Evolutionary conservation across 208 protist genomes (phyloP).

Genomic region (Wallacemonas rigidus): DNA sequence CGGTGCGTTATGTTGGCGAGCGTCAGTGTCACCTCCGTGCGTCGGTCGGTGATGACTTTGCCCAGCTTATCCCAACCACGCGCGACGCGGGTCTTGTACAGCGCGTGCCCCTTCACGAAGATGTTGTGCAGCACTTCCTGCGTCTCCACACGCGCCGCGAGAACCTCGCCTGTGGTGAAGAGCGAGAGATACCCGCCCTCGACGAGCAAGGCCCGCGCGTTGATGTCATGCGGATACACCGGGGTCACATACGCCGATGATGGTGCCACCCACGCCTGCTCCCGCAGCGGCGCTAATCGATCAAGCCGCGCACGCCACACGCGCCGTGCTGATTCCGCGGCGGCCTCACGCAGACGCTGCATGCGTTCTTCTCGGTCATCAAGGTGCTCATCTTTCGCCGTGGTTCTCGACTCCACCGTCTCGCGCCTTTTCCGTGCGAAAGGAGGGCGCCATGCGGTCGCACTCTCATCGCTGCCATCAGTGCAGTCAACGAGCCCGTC

Average conservation of each 20-base stretch:
- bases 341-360: background rate
- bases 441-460: background rate
- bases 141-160: constrained; percentile 28
- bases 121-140: constrained; percentile 32
- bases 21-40: constrained; percentile 21
- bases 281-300: background rate
- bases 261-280: background rate
- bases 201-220: constrained; percentile 48
- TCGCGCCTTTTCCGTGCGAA: background rate
- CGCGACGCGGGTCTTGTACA: constrained; percentile 38
- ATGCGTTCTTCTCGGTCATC: background rate
- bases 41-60: constrained; percentile 34
- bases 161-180: constrained; percentile 38
- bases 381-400: background rate
- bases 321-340: background rate
- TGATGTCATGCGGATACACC: constrained; percentile 42
- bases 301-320: background rate
- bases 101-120: constrained; percentile 35
- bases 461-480: constrained; percentile 61
- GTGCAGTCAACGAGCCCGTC: constrained; percentile 83
- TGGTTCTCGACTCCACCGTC: background rate
- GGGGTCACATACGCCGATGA: constrained; percentile 25
- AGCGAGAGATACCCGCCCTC: constrained; percentile 61
- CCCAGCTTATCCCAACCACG: constrained; percentile 67
- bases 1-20: constrained; percentile 27